Percentiles rank a stretch among this genome's conserved stretches.
These are phyloP conservation scores for Termitomyces sp. DNA, from an alignment of 768 basidiomycete genomes.

Conservation along the genomic window DNA sequence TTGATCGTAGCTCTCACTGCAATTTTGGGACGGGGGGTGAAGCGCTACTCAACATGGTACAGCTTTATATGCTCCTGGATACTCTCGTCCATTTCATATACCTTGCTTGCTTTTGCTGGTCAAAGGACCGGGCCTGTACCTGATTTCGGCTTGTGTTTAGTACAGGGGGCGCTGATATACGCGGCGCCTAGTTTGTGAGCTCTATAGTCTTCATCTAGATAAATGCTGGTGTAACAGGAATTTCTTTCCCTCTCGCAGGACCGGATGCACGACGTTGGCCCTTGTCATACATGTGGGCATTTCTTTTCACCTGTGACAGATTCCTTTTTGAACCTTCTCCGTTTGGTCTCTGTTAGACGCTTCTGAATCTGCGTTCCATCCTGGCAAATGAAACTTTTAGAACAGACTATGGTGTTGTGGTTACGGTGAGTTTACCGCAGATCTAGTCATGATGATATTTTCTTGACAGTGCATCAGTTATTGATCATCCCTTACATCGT, in stretches of 20 bases:
- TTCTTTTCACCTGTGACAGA: background rate
- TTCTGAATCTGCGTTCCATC: conserved; percentile 20
- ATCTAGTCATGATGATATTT: background rate
- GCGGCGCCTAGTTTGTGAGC: conserved; percentile 25
- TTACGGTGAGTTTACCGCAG: conserved; percentile 13
- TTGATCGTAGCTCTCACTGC: conserved; percentile 22
- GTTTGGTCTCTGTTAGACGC: conserved; percentile 15
- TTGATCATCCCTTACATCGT: conserved; percentile 20
- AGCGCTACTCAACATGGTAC: conserved; percentile 27
- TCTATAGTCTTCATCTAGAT: background rate
- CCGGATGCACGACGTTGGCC: conserved; percentile 22
- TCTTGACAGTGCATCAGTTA: conserved; percentile 13
- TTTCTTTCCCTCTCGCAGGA: conserved; percentile 12
- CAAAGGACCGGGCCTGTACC: conserved; percentile 22
- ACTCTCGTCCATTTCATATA: conserved; percentile 23
- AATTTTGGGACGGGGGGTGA: conserved; percentile 17
- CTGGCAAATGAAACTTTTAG: conserved; percentile 12
- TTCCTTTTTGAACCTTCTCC: background rate
- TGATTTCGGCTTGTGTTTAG: conserved; percentile 17
- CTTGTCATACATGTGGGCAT: conserved; percentile 21
- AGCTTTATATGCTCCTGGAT: conserved; percentile 26
- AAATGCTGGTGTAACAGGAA: background rate
- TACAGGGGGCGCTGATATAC: conserved; percentile 25
- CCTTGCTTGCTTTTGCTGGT: conserved; percentile 24
- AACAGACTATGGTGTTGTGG: conserved; percentile 12